phyloP scores from a whole-genome alignment of 1,139 yeast species.

The Torulaspora globosa region DNA sequence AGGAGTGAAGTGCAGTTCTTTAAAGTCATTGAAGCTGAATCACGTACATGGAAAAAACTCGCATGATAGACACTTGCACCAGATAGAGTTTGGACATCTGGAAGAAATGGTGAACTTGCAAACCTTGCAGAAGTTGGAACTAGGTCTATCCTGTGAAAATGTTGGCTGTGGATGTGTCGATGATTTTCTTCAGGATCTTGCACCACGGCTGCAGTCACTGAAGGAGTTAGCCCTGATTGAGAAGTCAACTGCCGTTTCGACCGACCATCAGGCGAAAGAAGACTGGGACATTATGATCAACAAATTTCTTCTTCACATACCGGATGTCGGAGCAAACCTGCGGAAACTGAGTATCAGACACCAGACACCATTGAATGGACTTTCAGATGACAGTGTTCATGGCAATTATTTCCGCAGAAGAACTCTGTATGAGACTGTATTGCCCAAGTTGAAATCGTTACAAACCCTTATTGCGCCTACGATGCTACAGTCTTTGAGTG shows the following conservation, averaged over 20 bases:
- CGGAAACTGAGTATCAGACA: constrained; percentile 48
- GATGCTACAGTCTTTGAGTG: constrained; percentile 53
- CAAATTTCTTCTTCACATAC: constrained; percentile 43
- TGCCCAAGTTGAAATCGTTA: constrained; percentile 46
- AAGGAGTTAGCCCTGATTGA: constrained; percentile 47
- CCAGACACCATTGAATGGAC: constrained; percentile 48
- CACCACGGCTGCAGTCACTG: constrained; percentile 34
- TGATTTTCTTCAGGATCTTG: constrained; percentile 39
- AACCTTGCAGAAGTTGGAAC: constrained; percentile 38
- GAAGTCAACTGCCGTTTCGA: constrained; percentile 38
- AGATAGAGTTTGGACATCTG: constrained; percentile 31
- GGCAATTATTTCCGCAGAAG: constrained; percentile 64
- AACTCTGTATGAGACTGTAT: constrained; percentile 44
- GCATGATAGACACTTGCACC: constrained; percentile 36
- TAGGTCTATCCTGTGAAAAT: constrained; percentile 46
- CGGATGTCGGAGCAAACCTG: constrained; percentile 35
- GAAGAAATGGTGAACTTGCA: constrained; percentile 34
- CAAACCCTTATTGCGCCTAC: constrained; percentile 53
- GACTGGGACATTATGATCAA: constrained; percentile 52
- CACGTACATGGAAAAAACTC: constrained; percentile 44
- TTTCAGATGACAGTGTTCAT: constrained; percentile 56
- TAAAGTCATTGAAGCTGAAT: constrained; percentile 37
- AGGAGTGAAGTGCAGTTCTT: constrained; percentile 14
- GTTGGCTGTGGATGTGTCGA: constrained; percentile 45
- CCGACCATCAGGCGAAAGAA: constrained; percentile 51